These are phyloP conservation scores for Neurospora sp. DNA, from an alignment of 495 filamentous ascomycete species.

Conservation along the genomic window DNA sequence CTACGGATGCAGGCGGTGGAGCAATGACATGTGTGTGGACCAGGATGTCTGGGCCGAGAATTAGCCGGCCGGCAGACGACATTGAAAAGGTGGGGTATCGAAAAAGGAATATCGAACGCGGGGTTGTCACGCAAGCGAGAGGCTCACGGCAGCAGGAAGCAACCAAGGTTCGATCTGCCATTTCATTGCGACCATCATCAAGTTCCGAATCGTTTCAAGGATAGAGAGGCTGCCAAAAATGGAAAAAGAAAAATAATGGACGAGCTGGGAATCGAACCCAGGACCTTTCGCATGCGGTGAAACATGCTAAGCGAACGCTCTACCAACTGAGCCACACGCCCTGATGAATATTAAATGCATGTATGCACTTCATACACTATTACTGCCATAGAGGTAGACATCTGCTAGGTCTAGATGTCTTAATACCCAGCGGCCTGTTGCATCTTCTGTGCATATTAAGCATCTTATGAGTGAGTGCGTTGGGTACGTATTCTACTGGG, in stretches of 20 bases:
- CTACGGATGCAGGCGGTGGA: neutral
- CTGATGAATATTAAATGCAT: neutral
- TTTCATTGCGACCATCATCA: neutral
- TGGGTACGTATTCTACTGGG: too few species aligned
- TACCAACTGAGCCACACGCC: conserved; percentile 4
- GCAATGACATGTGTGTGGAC: neutral
- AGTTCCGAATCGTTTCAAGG: neutral
- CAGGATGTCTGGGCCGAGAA: neutral
- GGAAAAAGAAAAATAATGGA: neutral
- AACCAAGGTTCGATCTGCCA: neutral
- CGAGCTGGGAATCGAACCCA: conserved; percentile 16
- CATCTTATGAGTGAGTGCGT: too few species aligned
- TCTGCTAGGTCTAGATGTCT: too few species aligned
- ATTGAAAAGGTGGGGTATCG: neutral
- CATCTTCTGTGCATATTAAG: too few species aligned
- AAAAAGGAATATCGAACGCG: neutral
- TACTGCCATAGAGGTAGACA: too few species aligned
- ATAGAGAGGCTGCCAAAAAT: neutral
- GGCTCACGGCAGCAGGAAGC: neutral
- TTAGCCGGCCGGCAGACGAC: neutral
- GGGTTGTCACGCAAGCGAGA: neutral
- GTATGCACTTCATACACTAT: too few species aligned
- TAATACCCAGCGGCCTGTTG: too few species aligned
- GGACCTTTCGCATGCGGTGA: neutral
- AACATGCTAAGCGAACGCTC: neutral